Percentiles rank a stretch among this genome's conserved stretches.
phyloP scores from a whole-genome alignment of 805 yeast species.

The Kodamaea neixiangensis region DNA sequence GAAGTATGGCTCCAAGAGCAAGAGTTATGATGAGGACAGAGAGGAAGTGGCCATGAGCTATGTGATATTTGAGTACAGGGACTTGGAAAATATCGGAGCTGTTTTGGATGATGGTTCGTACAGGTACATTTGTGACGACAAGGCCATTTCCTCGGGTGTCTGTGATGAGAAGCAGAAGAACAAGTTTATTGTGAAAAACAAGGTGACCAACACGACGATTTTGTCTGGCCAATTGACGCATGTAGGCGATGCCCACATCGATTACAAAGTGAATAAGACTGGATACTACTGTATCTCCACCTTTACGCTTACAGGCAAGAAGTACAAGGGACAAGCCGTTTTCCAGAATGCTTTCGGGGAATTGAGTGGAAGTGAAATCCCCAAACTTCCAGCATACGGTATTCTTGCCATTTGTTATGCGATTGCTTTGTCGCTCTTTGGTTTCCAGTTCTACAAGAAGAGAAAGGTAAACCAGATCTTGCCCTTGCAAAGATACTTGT shows the following conservation, averaged over 20 bases:
- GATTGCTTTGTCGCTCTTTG: conserved; percentile 77
- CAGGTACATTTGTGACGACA: conserved; percentile 75
- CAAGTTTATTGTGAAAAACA: conserved; percentile 57
- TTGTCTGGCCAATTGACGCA: conserved; percentile 55
- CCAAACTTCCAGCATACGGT: conserved; percentile 88
- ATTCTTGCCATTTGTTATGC: conserved; percentile 81
- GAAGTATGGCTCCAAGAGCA: conserved; percentile 26
- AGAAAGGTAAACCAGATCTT: conserved; percentile 73
- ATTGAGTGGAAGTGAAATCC: conserved; percentile 85
- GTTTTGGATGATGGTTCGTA: conserved; percentile 40
- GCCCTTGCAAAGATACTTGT: conserved; percentile 86
- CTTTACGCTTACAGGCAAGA: conserved; percentile 44
- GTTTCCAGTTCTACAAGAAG: conserved; percentile 82
- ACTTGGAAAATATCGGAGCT: conserved; percentile 67
- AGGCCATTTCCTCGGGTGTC: conserved; percentile 52
- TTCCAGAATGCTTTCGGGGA: conserved; percentile 93
- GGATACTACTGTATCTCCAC: conserved; percentile 94
- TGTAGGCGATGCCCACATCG: conserved; percentile 59
- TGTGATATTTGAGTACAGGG: conserved; percentile 82
- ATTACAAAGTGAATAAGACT: conserved; percentile 68
- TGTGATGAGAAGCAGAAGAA: conserved; percentile 62
- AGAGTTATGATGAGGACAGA: conserved; percentile 23
- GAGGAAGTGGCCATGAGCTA: conserved; percentile 55
- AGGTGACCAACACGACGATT: conserved; percentile 53
- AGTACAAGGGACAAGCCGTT: conserved; percentile 67